These are phyloP conservation scores for Lipomyces mesembrius DNA, from an alignment of 805 yeast genomes.

Conservation along the genomic window DNA sequence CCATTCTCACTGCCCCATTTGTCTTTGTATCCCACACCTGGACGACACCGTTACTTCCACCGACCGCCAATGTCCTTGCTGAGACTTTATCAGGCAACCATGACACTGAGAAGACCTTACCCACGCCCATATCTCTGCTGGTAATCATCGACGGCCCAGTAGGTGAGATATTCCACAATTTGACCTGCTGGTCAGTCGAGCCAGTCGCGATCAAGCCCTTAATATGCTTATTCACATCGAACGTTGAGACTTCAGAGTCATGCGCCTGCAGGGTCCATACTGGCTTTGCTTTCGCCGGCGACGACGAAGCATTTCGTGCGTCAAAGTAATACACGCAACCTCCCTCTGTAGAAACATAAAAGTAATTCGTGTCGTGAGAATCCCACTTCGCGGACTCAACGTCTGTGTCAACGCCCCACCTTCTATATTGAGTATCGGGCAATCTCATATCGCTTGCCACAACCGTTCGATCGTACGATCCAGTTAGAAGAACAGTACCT, in stretches of 20 bases:
- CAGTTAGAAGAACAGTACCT: conserved; percentile 67
- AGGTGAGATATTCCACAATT: conserved; percentile 78
- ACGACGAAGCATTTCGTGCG: conserved; percentile 55
- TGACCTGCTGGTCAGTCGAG: conserved; percentile 84
- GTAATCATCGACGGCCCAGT: conserved; percentile 82
- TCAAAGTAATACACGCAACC: conserved; percentile 91
- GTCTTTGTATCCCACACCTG: conserved; percentile 93
- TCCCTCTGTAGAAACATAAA: conserved; percentile 87
- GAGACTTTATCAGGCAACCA: conserved; percentile 86
- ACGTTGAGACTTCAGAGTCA: conserved; percentile 87
- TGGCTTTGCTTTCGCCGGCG: conserved; percentile 56
- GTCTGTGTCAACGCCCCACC: conserved; percentile 75
- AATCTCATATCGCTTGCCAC: conserved; percentile 81
- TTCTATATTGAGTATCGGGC: conserved; percentile 61
- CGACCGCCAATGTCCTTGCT: conserved; percentile 74
- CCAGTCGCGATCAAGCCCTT: conserved; percentile 81
- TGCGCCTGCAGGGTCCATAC: conserved; percentile 97
- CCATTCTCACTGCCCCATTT: conserved; percentile 73
- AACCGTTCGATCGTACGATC: conserved; percentile 87
- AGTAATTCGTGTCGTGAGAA: conserved; percentile 50
- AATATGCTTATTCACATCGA: conserved; percentile 68
- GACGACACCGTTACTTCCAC: conserved; percentile 83
- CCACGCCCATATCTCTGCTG: conserved; percentile 90
- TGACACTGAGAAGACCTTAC: conserved; percentile 80
- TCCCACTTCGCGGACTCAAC: conserved; percentile 83